Evolutionary conservation across 1,284 basidiomycete genomes (phyloP), one percentile per base, ranked within the genome.

Genomic region (Cryptococcus jaspeensis): DNA sequence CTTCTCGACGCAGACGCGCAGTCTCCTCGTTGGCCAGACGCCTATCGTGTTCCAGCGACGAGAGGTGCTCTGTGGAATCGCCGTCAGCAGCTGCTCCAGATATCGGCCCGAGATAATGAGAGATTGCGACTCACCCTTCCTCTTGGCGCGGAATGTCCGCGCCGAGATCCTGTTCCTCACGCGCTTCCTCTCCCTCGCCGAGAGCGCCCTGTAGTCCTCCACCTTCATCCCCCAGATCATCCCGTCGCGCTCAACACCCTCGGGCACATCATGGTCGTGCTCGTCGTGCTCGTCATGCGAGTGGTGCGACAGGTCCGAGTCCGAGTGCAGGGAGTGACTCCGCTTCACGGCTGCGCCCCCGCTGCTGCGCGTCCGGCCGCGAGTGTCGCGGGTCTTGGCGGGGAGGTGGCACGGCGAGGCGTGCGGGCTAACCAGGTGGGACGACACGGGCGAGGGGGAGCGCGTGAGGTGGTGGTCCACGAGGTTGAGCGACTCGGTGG

Each of bases 141-240:
- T 62, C 59, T 76, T 75, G 20, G 75, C 76, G 47, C 76, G 60
- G 65, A 77, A 77, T 1, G 76, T 78, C 56, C 76, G 70, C 0
- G 76, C 76, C 5, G 68, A 71, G 56, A 78, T 77, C 50, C 75
- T 71, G 56, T 78, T 78, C 42, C 76, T 60, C 15, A 78, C 75
- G 16, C 75, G 61, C 62, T 78, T 78, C 40, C 76, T 60, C 58
- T 78, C 76, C 45, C 74, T 63, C 11, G 76, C 76, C 3, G 62
- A 66, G 11, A 77, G 58, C 20, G 73, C 69, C 22, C 73, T 60
- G 59, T 78, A 78, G 22, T 72, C 71, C 18, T 75, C 74, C 20
- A 76, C 74, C 60, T 70, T 72, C 75, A 78, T 77, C 12, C 76
- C 76, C 76, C 76, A 78, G 56, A 78, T 78, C 73, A 76, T 77